phyloP scores from a whole-genome alignment of 2,329 filamentous ascomycete species.

The Ophiocordyceps camponoti-saundersi region DNA sequence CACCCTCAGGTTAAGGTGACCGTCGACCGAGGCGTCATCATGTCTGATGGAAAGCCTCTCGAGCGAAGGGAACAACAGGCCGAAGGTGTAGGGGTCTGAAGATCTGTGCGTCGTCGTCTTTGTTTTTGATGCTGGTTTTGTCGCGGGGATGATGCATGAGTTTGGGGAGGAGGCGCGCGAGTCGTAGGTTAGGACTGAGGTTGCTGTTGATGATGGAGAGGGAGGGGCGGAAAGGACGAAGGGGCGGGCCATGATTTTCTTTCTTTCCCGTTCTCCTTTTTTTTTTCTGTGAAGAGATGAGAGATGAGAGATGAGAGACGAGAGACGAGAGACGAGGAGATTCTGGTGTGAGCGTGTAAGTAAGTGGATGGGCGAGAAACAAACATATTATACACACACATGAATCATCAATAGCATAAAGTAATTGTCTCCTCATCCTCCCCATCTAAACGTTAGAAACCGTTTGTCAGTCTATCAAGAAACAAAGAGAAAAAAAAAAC shows the following conservation, averaged over 20 bases:
- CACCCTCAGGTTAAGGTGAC: constrained; percentile 90
- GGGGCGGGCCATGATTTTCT: background rate
- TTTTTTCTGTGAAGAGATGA: too few relatives aligned
- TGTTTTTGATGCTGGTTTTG: constrained; percentile 11
- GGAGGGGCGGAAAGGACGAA: constrained; percentile 1
- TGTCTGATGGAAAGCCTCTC: constrained; percentile 70
- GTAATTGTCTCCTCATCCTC: too few relatives aligned
- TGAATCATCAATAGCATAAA: too few relatives aligned
- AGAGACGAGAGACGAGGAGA: too few relatives aligned
- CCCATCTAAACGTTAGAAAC: background rate
- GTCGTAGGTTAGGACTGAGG: constrained; percentile 64
- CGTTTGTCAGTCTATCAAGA: background rate
- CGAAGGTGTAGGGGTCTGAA: constrained; percentile 69
- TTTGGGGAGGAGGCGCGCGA: constrained; percentile 36
- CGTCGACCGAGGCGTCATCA: constrained; percentile 77
- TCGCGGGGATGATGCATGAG: constrained; percentile 2
- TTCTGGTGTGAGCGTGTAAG: too few relatives aligned
- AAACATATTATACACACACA: too few relatives aligned
- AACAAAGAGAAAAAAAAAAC: background rate
- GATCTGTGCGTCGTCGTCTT: constrained; percentile 32
- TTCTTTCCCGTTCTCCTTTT: too few relatives aligned
- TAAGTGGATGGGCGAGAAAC: too few relatives aligned
- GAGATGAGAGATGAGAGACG: too few relatives aligned
- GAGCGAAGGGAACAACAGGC: constrained; percentile 69
- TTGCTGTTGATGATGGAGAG: constrained; percentile 10